Conservation (phyloP, 1,284 basidiomycete species). For the Leccinum insolens region DNA sequence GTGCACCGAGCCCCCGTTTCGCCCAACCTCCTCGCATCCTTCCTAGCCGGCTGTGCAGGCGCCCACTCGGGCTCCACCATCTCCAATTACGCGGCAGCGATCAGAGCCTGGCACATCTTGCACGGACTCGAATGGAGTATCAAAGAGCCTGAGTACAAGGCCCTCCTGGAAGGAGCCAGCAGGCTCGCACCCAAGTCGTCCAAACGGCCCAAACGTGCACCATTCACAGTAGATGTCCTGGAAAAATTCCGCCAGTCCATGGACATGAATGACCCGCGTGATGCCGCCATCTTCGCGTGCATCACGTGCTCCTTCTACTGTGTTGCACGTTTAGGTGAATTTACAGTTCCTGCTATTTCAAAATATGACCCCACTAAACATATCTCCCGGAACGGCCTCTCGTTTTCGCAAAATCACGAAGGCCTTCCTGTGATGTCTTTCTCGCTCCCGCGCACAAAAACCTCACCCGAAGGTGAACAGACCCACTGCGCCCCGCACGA, state of each 20-base stretch:
- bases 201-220: background rate
- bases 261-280: slow-evolving; percentile 26
- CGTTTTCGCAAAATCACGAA: background rate
- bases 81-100: slow-evolving; percentile 31
- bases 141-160: background rate
- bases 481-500: background rate
- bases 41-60: background rate
- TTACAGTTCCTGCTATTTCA: slow-evolving; percentile 1
- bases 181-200: background rate
- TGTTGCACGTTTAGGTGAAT: background rate
- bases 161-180: background rate
- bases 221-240: background rate
- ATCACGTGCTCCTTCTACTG: background rate
- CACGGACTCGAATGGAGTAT: slow-evolving; percentile 26
- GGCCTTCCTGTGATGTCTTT: background rate
- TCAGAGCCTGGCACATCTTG: slow-evolving; percentile 40
- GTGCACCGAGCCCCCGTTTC: background rate
- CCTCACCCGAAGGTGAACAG: background rate
- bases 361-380: background rate
- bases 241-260: slow-evolving; percentile 7
- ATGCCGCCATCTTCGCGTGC: background rate
- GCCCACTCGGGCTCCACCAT: slow-evolving; percentile 16
- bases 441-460: background rate
- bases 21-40: background rate
- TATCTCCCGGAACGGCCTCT: background rate